These are phyloP conservation scores for Huiozyma sinensis DNA, from an alignment of 805 yeast genomes.

Conservation along the genomic window DNA sequence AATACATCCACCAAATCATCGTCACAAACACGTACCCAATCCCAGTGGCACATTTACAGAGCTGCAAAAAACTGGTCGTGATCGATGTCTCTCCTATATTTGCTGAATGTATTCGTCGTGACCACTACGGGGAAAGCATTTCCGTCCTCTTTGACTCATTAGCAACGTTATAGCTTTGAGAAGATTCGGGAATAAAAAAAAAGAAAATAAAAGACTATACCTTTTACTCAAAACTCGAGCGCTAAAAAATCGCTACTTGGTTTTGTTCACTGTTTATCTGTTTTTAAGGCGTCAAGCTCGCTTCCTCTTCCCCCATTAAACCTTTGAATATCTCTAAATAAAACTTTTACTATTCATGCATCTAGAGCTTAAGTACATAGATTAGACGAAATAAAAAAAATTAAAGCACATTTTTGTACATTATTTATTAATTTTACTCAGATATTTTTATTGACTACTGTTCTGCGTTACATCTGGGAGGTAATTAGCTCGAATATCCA, in stretches of 20 bases:
- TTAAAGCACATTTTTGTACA: not conserved
- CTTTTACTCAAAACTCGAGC: not conserved
- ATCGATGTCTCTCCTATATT: slow-evolving; percentile 92
- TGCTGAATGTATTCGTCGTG: slow-evolving; percentile 97
- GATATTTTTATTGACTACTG: not conserved
- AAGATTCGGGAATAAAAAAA: not conserved
- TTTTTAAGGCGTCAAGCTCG: no score
- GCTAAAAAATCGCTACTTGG: not conserved
- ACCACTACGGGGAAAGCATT: slow-evolving; percentile 95
- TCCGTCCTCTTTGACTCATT: slow-evolving; percentile 86
- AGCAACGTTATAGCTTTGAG: slow-evolving; percentile 33
- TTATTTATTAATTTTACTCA: not conserved
- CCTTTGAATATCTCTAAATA: no score
- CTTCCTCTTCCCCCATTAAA: no score
- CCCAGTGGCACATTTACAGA: slow-evolving; percentile 44
- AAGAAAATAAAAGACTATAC: not conserved
- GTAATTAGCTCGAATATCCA: not conserved
- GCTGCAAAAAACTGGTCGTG: slow-evolving; percentile 61
- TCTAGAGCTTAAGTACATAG: not conserved
- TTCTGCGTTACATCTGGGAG: not conserved
- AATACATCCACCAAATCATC: slow-evolving; percentile 81
- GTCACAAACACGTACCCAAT: slow-evolving; percentile 97
- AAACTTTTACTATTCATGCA: not conserved
- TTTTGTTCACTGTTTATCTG: not conserved
- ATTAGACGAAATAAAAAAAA: not conserved